Base-by-base conservation (phyloP, 257 asterid species). In the Nicotiana noctiflora region DNA sequence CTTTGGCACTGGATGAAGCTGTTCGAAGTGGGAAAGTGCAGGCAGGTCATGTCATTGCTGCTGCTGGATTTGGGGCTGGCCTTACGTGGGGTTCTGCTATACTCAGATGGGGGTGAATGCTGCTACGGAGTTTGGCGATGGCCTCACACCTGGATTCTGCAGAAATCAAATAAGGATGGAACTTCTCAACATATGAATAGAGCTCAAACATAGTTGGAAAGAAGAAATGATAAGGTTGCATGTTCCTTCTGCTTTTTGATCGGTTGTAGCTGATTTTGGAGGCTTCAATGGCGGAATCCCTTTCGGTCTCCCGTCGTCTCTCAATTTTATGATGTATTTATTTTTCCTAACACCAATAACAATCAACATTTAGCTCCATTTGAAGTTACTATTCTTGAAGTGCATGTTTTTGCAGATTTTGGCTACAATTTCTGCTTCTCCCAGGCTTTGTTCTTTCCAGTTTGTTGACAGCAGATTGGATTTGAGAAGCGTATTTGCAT, bases 21-120 rank as follows among this genome's bases (percentile, higher is more conserved):
- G 97, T 93, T 53, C 80, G 98, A 52, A 90, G 96, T 12, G 97
- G 98, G 68, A 91, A 90, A 86, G 96, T 96, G 62, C 83, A 88
- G 81, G 79, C 88, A 2, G 98, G 99, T 9, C 90, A 96, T 81
- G 90, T 90, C 10, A 90, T 96, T 64, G 99, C 99, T 65, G 80
- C 98, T 44, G 97, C 99, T 56, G 99, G 99, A 9, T 93, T 96
- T 75, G 98, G 99, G 67, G 99, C 99, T 55, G 98, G 99, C 37
- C 98, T 94, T 81, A 94, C 98, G 4, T 96, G 99, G 98, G 98
- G 94, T 17, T 96, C 98, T 6, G 96, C 96, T 59, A 91, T 94
- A 59, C 31, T 96, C 56, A 89, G 98, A 87, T 96, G 98, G 99
- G 93, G 95, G 21, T 95, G 90, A 91, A 79, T 60, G 59, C 23